phyloP scores from a whole-genome alignment of 768 basidiomycete genomes.

The Grammothele lineata region DNA sequence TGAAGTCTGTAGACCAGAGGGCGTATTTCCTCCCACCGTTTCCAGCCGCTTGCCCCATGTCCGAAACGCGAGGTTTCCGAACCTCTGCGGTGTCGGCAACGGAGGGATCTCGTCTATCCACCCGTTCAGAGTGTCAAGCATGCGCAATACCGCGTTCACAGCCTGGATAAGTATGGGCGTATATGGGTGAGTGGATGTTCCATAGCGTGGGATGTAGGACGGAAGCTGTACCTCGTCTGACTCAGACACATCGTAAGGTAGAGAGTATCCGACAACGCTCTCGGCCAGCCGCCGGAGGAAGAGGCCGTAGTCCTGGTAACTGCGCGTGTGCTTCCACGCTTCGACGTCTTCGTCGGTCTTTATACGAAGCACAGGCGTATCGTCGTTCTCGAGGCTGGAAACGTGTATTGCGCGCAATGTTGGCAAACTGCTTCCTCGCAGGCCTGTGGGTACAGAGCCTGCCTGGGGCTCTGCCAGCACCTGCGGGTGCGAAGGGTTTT shows the following conservation, averaged over 20 bases:
- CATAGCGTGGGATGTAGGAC: too few species aligned
- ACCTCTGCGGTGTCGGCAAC: constrained; percentile 70
- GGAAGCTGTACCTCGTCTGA: constrained; percentile 23
- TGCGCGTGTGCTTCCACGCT: constrained; percentile 65
- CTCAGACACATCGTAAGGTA: constrained; percentile 36
- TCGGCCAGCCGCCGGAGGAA: constrained; percentile 78
- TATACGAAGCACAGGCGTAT: constrained; percentile 50
- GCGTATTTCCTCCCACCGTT: constrained; percentile 51
- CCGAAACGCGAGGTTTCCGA: constrained; percentile 89
- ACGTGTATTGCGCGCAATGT: too few species aligned
- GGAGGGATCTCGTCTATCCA: constrained; percentile 87
- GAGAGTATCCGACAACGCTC: constrained; percentile 61
- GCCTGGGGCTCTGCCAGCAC: too few species aligned
- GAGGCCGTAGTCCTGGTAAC: constrained; percentile 68
- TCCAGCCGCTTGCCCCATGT: constrained; percentile 77
- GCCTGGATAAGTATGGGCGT: constrained; percentile 44
- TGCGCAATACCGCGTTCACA: constrained; percentile 39
- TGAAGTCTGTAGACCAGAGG: constrained; percentile 2
- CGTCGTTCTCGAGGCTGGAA: too few species aligned
- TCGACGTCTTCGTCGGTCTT: constrained; percentile 68
- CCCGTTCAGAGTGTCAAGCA: constrained; percentile 61
- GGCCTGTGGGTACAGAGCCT: too few species aligned
- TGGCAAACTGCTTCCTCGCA: too few species aligned
- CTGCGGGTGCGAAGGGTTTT: too few species aligned
- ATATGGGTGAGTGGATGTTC: background rate